Evolutionary conservation across 768 basidiomycete species (phyloP), one percentile per base, ranked within the genome.

Genomic region (Mycena albidolilacea): DNA sequence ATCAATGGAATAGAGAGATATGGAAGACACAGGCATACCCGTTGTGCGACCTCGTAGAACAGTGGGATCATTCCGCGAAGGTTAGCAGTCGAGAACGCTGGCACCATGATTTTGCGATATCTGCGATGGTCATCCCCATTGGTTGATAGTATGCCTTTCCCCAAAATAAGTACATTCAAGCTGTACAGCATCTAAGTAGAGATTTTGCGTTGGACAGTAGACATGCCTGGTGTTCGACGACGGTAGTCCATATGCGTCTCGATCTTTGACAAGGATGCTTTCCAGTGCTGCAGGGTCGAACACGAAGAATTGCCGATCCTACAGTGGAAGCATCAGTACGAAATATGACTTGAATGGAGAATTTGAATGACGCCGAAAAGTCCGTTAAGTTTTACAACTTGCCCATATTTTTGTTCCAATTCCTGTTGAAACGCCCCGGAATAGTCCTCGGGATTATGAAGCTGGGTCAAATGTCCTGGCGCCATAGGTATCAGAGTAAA

Each of bases 371-470:
- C 46, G 46, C 46, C 46, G 46, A 48, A 48, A 48, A 48, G 11
- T n/a, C 46, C 46, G 46, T 48, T 17, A 48, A 48, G 46, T 48
- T 48, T 48, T 48, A 48, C 46, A 48, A 48, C 46, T 48, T 48
- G 46, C 46, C 46, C 46, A 8, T 48, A 48, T 19, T 48, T 48
- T 48, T 48, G 46, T 48, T 48, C 46, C 46, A 48, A 48, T 48
- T 48, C 46, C 46, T 48, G 46, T 48, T 48, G 46, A 48, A 48
- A 48, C 15, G 46, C 46, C 46, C 46, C 46, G 46, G 50, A 21
- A 52, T 52, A 52, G n/a, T 21, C 50, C 50, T 52, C 50, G n/a
- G 50, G 50, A 52, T 52, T 52, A 52, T 52, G 50, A 52, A 52
- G 50, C n/a, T 52, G 50, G 50, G 50, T 52, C 50, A 52, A 52